A percentile compares a stretch with the other conserved stretches of the same genome.
These are phyloP conservation scores for Tricholoma furcatifolium DNA, from an alignment of 768 basidiomycete species.

Conservation along the genomic window DNA sequence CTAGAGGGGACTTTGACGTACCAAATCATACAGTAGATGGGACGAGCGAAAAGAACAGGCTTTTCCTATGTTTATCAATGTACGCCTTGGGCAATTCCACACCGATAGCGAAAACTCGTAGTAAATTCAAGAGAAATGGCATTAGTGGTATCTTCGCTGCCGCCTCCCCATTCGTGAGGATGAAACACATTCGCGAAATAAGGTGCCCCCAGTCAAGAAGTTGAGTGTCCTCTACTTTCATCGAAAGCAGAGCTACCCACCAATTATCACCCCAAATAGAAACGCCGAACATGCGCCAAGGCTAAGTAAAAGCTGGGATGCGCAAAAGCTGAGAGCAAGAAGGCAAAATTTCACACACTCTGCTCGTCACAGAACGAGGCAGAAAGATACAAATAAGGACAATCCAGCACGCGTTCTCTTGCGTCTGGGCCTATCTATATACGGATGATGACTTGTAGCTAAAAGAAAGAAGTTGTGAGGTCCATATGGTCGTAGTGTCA, in stretches of 20 bases:
- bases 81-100: conserved; percentile 97
- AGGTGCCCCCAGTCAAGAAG: conserved; percentile 56
- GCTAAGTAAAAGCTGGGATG: conserved; percentile 96
- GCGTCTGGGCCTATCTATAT: too few relatives aligned
- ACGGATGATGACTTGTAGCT: too few relatives aligned
- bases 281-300: conserved; percentile 97
- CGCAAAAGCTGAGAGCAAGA: too few relatives aligned
- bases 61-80: conserved; percentile 93
- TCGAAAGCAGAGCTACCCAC: conserved; percentile 36
- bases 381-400: too few relatives aligned
- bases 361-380: too few relatives aligned
- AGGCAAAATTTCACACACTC: too few relatives aligned
- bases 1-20: conserved; percentile 48
- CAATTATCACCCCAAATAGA: conserved; percentile 88
- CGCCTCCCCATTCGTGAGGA: conserved; percentile 72
- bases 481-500: too few relatives aligned
- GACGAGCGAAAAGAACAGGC: conserved; percentile 77
- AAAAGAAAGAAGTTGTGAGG: too few relatives aligned
- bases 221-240: neutral
- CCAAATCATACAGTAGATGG: conserved; percentile 88
- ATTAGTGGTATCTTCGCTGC: conserved; percentile 51
- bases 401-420: too few relatives aligned
- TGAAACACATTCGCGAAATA: conserved; percentile 81
- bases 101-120: conserved; percentile 97
- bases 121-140: conserved; percentile 88